Evolutionary conservation across 2,329 filamentous ascomycete genomes (phyloP), one percentile per base, ranked within the genome.

Genomic region (Plenodomus lindquistii): DNA sequence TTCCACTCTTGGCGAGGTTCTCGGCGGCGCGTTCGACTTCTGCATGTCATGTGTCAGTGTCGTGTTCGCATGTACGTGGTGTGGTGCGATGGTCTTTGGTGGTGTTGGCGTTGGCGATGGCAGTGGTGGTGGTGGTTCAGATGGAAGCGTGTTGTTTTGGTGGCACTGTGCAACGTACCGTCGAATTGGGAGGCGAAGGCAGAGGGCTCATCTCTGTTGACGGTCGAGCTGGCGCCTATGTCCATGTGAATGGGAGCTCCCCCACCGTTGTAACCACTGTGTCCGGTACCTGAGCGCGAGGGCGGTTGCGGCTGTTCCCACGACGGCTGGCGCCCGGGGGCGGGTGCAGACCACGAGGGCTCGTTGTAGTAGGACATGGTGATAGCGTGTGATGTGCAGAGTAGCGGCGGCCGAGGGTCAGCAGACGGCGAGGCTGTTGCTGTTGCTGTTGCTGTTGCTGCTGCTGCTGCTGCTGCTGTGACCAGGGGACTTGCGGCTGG

Each of bases 11-110:
- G 68, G 93, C 83, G 52, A 99, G 83, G 74, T 97, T 97, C 69
- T 97, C 94, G 67, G 93, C 86, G 62, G 93, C 93, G 71, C 93
- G 88, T 60, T 97, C 94, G 65, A 99, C 91, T 84, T 99, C 94
- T 96, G 69, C 10, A 24, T 40, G 50, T 65, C 42, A 67, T 60
- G 49, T 24, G 40, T 22, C 17, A 40, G 22, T 44, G 31, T 18
- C 37, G 34, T 46, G 37, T 4, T 17, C 31, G 18, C 15, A 22
- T 27, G 42, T 17, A 29, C 36, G 22, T 29, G 37, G 22, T 11
- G 6, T 24, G 15, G 27, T 31, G 27, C 9, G 4, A 15, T 8
- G 27, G 27, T 31, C 27, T 9, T 31, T n/a, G n/a, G n/a, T n/a
- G n/a, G 27, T 31, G 9, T 31, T 31, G 27, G 27, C 27, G 27